Percentiles rank a stretch among this genome's conserved stretches.
These are phyloP conservation scores for Zymoseptoria passerinii DNA, from an alignment of 2,329 filamentous ascomycete genomes.

Conservation along the genomic window DNA sequence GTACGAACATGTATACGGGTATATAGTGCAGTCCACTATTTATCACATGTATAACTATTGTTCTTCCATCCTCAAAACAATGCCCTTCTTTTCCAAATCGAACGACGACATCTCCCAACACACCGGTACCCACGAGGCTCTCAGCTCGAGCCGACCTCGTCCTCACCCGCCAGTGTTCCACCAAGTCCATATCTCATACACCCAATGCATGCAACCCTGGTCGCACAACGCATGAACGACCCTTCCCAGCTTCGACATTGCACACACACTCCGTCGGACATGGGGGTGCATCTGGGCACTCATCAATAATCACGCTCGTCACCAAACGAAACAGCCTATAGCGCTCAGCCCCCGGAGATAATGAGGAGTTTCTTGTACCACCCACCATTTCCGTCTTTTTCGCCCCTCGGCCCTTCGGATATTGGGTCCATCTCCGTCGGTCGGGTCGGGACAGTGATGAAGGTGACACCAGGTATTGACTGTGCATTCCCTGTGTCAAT, in stretches of 20 bases:
- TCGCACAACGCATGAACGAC: not conserved
- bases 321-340: not conserved
- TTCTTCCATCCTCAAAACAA: not conserved
- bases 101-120: not conserved
- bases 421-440: not conserved
- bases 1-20: not conserved
- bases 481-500: no score
- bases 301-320: no score
- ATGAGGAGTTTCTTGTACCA: not conserved
- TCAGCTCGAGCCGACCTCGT: not conserved
- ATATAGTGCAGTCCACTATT: no score
- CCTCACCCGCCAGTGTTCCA: not conserved
- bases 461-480: not conserved
- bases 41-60: not conserved
- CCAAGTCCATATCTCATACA: not conserved
- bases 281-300: no score
- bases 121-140: not conserved
- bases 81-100: not conserved
- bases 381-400: not conserved
- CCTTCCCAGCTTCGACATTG: not conserved
- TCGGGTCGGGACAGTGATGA: not conserved
- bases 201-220: not conserved
- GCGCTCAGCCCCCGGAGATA: not conserved
- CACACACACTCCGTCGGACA: not conserved
- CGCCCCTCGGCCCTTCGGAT: not conserved